phyloP scores from a whole-genome alignment of 1,284 basidiomycete genomes.

The Boletellus deceptivus region DNA sequence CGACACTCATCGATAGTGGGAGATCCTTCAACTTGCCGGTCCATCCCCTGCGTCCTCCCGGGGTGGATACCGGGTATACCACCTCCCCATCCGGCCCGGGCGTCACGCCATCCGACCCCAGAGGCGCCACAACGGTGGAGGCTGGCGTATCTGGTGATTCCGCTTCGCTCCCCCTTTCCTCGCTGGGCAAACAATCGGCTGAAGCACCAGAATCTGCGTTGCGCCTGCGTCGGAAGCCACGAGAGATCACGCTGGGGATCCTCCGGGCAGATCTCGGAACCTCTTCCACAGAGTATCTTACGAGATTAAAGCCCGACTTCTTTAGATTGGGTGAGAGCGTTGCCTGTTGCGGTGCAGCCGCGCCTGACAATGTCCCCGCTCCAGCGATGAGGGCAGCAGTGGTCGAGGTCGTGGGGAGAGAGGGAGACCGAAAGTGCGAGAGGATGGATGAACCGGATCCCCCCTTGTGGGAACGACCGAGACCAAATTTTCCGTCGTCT shows the following conservation, averaged over 20 bases:
- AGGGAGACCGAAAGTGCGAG: constrained; percentile 15
- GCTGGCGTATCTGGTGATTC: constrained; percentile 20
- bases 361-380: constrained; percentile 54
- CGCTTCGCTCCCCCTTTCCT: constrained; percentile 6
- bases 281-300: constrained; percentile 40
- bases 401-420: constrained; percentile 19
- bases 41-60: constrained; percentile 25
- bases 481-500: constrained; percentile 10
- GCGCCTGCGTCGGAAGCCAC: constrained; percentile 7
- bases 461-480: constrained; percentile 22
- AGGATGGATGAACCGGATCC: constrained; percentile 29
- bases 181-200: not conserved
- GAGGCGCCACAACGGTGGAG: constrained; percentile 17
- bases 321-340: constrained; percentile 58
- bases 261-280: not conserved
- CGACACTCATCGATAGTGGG: constrained; percentile 16
- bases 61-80: not conserved
- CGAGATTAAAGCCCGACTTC: constrained; percentile 56
- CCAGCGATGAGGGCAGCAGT: constrained; percentile 55
- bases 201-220: constrained; percentile 11
- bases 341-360: constrained; percentile 49
- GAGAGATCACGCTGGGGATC: constrained; percentile 1
- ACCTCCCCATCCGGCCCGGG: not conserved
- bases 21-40: constrained; percentile 24
- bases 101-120: constrained; percentile 12